Percentiles rank a stretch among this genome's conserved stretches.
Evolutionary conservation across 768 basidiomycete species (phyloP).

Genomic region (Auriscalpium orientale): DNA sequence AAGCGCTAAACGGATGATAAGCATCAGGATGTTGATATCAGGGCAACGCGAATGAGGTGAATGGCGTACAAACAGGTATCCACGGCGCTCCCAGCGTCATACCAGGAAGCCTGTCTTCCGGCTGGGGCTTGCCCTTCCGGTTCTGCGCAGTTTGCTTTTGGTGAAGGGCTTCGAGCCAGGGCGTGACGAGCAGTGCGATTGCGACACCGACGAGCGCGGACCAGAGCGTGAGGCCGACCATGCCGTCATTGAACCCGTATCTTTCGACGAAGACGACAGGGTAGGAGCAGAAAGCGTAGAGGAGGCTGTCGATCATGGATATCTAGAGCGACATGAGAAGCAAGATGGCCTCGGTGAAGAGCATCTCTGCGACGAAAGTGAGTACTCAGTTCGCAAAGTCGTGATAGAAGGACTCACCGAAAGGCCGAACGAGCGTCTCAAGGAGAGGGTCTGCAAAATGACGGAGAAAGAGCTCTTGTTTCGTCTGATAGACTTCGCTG

Average conservation of each 20-base stretch:
- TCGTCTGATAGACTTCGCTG: slow-evolving; percentile 28
- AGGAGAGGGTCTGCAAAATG: slow-evolving; percentile 29
- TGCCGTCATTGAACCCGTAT: slow-evolving; percentile 30
- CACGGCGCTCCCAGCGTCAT: slow-evolving; percentile 32
- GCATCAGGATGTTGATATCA: no score
- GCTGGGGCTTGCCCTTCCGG: slow-evolving; percentile 33
- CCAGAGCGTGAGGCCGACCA: slow-evolving; percentile 32
- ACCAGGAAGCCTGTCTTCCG: slow-evolving; percentile 32
- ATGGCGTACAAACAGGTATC: slow-evolving; percentile 20
- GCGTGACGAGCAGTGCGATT: slow-evolving; percentile 27
- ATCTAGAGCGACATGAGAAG: slow-evolving; percentile 38
- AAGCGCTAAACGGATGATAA: slow-evolving; percentile 17
- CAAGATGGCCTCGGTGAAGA: slow-evolving; percentile 38
- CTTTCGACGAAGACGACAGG: slow-evolving; percentile 32
- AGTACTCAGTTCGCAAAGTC: neutral
- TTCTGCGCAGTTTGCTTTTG: slow-evolving; percentile 23
- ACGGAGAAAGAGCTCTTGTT: slow-evolving; percentile 35
- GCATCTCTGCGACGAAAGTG: slow-evolving; percentile 22
- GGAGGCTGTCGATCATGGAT: slow-evolving; percentile 34
- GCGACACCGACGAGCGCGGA: slow-evolving; percentile 31
- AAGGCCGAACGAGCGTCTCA: slow-evolving; percentile 35
- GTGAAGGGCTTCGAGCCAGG: slow-evolving; percentile 27
- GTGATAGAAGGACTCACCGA: slow-evolving; percentile 16
- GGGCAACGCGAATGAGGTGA: neutral
- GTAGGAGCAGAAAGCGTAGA: slow-evolving; percentile 29